Base-by-base conservation (phyloP, 2,329 filamentous ascomycete genomes). In the Seiridium unicorne region DNA sequence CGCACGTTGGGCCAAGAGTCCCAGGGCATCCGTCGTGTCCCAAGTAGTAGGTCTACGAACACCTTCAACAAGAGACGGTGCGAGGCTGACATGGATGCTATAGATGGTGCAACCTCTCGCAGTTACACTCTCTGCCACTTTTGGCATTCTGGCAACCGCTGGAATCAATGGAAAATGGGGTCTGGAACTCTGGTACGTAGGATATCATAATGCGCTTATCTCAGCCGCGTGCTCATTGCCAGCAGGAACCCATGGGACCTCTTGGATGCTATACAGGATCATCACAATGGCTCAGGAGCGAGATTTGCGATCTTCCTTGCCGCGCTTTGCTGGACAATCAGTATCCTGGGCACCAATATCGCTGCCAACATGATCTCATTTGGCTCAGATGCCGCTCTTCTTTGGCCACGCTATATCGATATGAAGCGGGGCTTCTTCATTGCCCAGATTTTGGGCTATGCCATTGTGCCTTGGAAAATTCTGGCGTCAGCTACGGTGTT, bases 321-420 rank as follows among this genome's bases (percentile, higher is more conserved):
- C 49, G 51, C 64, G 48, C 49, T 59, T 60, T 58, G 59, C 44
- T 65, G 61, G 48, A 69, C 71, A 4, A 71, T 78, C 8, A 74
- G 74, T 13, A 74, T 74, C 5, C 72, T 81, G 34, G 75, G 72
- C 46, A 80, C 77, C 36, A 80, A 81, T 58, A 71, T 78, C 9
- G 72, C 70, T 4, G 70, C 72, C 44, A 79, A 79, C 61, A 72
- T 73, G 0, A 73, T 79, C 51, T 75, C 76, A 0, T 73, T 76
- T 47, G 77, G 76, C 18, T 70, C 72, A 32, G 78, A 80, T 58
- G 69, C 78, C 62, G 76, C 72, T 0, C 75, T 74, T 7, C 68
- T 79, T 0, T 71, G 78, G 26, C 78, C 78, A 0, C 68, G 68
- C 36, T 79, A 75, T 61, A 69, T 80, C 56, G 79, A 72, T 10